Conservation (phyloP, 179 eudicot species). For the Heliamphora pulchella region DNA sequence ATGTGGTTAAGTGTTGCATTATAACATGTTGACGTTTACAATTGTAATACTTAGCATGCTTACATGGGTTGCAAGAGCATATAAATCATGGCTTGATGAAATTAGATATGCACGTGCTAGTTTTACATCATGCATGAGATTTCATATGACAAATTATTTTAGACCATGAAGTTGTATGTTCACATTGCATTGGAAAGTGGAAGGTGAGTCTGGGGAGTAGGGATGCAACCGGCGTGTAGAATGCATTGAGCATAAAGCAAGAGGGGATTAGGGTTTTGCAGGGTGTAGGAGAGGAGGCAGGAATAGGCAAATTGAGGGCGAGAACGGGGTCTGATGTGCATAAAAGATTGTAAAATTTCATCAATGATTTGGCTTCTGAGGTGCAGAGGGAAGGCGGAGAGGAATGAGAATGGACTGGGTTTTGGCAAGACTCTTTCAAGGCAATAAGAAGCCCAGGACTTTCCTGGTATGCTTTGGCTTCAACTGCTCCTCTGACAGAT, state of each 20-base stretch:
- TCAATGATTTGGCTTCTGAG: conserved; percentile 36
- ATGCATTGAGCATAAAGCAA: conserved; percentile 56
- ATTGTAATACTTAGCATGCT: too few species aligned
- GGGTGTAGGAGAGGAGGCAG: conserved; percentile 48
- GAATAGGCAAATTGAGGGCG: conserved; percentile 42
- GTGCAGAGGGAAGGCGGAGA: conserved; percentile 32
- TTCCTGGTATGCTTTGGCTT: conserved; percentile 38
- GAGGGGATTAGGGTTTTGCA: conserved; percentile 48
- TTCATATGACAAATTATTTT: too few species aligned
- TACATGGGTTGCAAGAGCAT: too few species aligned
- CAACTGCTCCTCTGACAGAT: conserved; percentile 44
- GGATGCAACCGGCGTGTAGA: conserved; percentile 60
- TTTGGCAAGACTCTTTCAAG: conserved; percentile 27
- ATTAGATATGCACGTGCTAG: too few species aligned
- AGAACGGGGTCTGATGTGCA: conserved; percentile 42
- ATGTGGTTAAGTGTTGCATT: too few species aligned
- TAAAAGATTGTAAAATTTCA: conserved; percentile 57
- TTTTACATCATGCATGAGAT: too few species aligned
- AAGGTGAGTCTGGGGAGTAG: conserved; percentile 51
- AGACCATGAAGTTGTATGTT: too few species aligned
- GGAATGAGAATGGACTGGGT: conserved; percentile 61
- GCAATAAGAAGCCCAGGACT: conserved; percentile 47
- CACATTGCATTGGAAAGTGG: conserved; percentile 38
- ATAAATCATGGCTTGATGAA: too few species aligned
- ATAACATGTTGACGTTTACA: too few species aligned